Base-by-base conservation (phyloP, 2,329 filamentous ascomycete species). In the Karstenula rhodostoma region DNA sequence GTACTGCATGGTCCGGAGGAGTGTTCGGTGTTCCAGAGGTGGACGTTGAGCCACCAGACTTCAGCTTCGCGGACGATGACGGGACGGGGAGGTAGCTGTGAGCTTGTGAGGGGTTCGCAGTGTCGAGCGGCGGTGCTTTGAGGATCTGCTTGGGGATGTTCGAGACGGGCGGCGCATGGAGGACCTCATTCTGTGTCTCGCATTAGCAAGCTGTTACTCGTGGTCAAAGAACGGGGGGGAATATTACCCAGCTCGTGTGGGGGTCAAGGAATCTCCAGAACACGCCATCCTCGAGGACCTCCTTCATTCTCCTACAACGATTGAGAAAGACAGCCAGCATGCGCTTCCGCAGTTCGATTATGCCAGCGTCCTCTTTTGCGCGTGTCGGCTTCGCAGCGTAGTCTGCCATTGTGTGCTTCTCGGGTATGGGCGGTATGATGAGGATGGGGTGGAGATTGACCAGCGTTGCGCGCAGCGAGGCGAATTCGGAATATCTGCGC, bases 331-430 rank as follows among this genome's bases (percentile, higher is more conserved):
- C 95, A 4, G 91, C 91, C 56, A 99, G 79, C 95, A 99, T 99
- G 71, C 95, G 91, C 82, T 98, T 98, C 61, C 95, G 88, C 66
- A 98, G 82, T 74, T 99, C 95, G 65, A 99, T 99, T 48, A 98
- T 99, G 62, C 94, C 92, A 59, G 93, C 90, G 76, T 99, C 96
- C 78, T 99, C 94, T 78, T 97, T 99, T 19, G 96, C 96, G 72
- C 94, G 97, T 40, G 95, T 99, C 1, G 96, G 95, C 71, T 97
- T 98, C 29, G 96, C 94, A 17, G 95, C 95, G 75, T 99, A 99
- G 78, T 99, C 95, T 62, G 94, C 94, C 90, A 99, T 96, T 48
- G 93, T 95, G 78, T 99, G 95, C 79, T 99, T 99, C 81, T 99
- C 96, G 23, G 95, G 95, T 72, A 99, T 99, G 3, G 95, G 95